Evolutionary conservation across 2,329 filamentous ascomycete genomes (phyloP).

Genomic region (Colletotrichum sidae): DNA sequence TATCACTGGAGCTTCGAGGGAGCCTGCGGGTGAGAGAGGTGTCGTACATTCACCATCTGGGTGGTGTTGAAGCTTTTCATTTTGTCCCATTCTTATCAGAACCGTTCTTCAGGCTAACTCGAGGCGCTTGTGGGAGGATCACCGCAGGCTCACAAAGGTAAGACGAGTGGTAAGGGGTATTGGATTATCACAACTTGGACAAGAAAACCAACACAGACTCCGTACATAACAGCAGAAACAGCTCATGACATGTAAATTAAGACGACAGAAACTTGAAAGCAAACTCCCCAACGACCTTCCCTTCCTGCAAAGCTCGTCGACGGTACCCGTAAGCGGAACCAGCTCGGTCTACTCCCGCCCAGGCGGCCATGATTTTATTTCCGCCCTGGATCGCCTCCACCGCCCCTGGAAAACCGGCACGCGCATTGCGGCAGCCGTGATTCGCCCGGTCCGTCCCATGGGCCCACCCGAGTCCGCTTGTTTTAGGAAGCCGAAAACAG

Average conservation of each 20-base stretch:
- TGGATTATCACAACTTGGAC: background rate
- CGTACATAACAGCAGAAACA: background rate
- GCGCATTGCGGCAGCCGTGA: constrained; percentile 17
- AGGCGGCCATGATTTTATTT: constrained; percentile 29
- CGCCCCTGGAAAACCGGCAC: constrained; percentile 23
- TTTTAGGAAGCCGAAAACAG: constrained; percentile 17
- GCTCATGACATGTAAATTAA: background rate
- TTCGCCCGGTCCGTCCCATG: constrained; percentile 25
- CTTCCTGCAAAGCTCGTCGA: constrained; percentile 10
- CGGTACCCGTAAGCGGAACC: constrained; percentile 18
- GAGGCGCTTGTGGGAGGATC: background rate
- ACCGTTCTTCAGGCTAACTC: background rate
- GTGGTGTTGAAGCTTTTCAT: background rate
- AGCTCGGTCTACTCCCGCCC: background rate
- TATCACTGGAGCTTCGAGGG: background rate
- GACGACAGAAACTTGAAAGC: background rate
- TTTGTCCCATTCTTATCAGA: constrained; percentile 8
- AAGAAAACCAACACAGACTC: background rate
- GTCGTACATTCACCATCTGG: background rate
- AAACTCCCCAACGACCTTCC: background rate
- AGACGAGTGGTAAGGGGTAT: background rate
- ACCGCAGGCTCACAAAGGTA: background rate
- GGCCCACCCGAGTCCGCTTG: constrained; percentile 20
- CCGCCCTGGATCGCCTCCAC: constrained; percentile 28
- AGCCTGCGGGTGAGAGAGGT: background rate